Evolutionary conservation across 2,329 filamentous ascomycete species (phyloP), one percentile per base, ranked within the genome.

Genomic region (Botrytis hyacinthi): DNA sequence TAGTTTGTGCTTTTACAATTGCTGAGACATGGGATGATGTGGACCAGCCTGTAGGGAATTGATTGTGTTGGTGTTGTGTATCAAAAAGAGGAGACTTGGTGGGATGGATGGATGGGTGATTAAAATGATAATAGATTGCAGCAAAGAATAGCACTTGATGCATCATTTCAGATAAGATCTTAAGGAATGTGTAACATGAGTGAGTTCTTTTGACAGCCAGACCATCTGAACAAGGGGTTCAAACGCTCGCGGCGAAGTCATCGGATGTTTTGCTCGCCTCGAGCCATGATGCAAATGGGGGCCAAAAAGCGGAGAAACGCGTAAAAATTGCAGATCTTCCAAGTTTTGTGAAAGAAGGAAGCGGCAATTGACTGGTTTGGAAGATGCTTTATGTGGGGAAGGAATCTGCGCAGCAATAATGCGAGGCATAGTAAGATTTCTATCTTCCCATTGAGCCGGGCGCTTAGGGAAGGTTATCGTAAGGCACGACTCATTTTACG

Each of bases 391-490:
- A 73, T 59, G 72, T 60, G 60, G 67, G 75, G 76, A 75, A 77
- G 77, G 75, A 77, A 76, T 74, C 76, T 78, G 76, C 46, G 77
- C 78, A 78, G 77, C 76, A 77, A 76, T 77, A 76, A 78, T 74
- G 78, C 78, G 77, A 80, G 75, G 76, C 74, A 75, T 73, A 74
- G 74, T 75, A 77, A 74, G 74, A 69, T 70, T 74, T 70, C 74
- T 75, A 68, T 75, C 76, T 72, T 68, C 60, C 51, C 76, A 78
- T 77, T 77, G 73, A 76, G 77, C 79, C 79, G 79, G 79, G 80
- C 80, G 80, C 80, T 78, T 81, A 81, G 77, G 79, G 76, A 77
- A 76, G 74, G 78, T 77, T 75, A 75, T 76, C 76, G 78, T 80
- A 80, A 77, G 80, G 80, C 76, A 78, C 71, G 73, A 74, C 76